phyloP scores from a whole-genome alignment of 768 basidiomycete species.

The Boletus fagicola region DNA sequence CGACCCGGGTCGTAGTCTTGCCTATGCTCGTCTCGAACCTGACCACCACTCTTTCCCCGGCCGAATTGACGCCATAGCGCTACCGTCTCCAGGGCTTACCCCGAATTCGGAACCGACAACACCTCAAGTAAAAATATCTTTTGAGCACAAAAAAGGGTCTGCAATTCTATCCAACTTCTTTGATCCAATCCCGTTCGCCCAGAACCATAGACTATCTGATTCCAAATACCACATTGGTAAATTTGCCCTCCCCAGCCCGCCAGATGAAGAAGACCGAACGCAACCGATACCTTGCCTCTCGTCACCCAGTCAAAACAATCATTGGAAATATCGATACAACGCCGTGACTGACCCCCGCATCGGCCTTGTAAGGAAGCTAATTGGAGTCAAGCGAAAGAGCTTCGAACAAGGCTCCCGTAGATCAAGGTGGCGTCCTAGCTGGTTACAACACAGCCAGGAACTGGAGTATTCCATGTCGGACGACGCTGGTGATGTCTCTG shows the following conservation, averaged over 20 bases:
- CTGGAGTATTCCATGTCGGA: slow-evolving; percentile 33
- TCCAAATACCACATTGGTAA: slow-evolving; percentile 75
- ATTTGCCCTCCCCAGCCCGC: slow-evolving; percentile 66
- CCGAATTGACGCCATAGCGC: slow-evolving; percentile 82
- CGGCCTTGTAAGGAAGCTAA: slow-evolving; percentile 63
- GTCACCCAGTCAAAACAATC: slow-evolving; percentile 20
- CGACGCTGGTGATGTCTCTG: slow-evolving; percentile 39
- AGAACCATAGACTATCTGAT: slow-evolving; percentile 60
- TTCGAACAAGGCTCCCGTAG: slow-evolving; percentile 37
- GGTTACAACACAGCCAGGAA: slow-evolving; percentile 53
- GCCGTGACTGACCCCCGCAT: slow-evolving; percentile 70
- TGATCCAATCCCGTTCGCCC: slow-evolving; percentile 73
- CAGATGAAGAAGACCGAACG: slow-evolving; percentile 46
- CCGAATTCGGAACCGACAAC: slow-evolving; percentile 51
- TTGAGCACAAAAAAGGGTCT: slow-evolving; percentile 19
- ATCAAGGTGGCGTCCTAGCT: slow-evolving; percentile 38
- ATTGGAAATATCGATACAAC: slow-evolving; percentile 56
- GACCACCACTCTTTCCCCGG: slow-evolving; percentile 94
- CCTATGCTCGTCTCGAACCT: slow-evolving; percentile 93
- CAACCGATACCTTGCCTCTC: slow-evolving; percentile 24
- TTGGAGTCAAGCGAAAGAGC: slow-evolving; percentile 67
- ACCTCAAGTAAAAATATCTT: slow-evolving; percentile 50
- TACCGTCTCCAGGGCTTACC: slow-evolving; percentile 52
- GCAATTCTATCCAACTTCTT: slow-evolving; percentile 40
- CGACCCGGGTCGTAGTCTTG: slow-evolving; percentile 97